Percentiles rank a stretch among this genome's conserved stretches.
phyloP scores from a whole-genome alignment of 2,329 filamentous ascomycete species.

The Fusarium sublunatum region DNA sequence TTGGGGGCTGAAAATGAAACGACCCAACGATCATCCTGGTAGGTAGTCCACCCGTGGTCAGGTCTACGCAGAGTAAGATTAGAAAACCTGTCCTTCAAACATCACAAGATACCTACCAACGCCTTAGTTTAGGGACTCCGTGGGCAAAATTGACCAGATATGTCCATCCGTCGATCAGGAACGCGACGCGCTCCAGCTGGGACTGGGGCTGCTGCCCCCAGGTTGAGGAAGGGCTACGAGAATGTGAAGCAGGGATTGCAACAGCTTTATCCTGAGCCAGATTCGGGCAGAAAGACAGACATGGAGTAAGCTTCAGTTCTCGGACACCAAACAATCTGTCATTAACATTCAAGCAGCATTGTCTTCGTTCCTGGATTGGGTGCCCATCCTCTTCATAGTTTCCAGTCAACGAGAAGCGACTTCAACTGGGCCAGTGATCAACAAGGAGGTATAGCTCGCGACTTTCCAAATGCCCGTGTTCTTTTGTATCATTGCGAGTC shows the following conservation, averaged over 20 bases:
- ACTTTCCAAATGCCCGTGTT: constrained; percentile 55
- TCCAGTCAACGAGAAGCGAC: constrained; percentile 50
- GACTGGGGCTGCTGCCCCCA: constrained; percentile 21
- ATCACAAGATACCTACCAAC: background rate
- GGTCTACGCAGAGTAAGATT: background rate
- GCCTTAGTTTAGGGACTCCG: background rate
- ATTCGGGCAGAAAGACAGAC: constrained; percentile 47
- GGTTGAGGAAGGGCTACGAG: constrained; percentile 51
- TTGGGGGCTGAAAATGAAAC: constrained; percentile 26
- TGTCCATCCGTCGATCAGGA: constrained; percentile 28
- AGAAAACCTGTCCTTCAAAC: background rate
- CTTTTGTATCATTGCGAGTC: constrained; percentile 58
- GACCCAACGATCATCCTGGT: background rate
- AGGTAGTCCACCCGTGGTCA: too few relatives aligned
- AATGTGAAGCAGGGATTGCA: constrained; percentile 54
- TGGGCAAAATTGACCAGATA: background rate
- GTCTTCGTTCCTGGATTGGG: constrained; percentile 57
- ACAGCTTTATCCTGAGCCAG: constrained; percentile 51
- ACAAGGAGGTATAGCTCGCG: constrained; percentile 51
- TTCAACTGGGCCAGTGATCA: constrained; percentile 56
- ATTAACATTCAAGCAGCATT: constrained; percentile 45
- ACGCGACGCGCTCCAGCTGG: constrained; percentile 40
- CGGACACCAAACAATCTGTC: background rate
- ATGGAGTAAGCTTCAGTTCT: constrained; percentile 46
- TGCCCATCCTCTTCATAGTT: constrained; percentile 54